Evolutionary conservation across 495 filamentous ascomycete species (phyloP), one percentile per base, ranked within the genome.

Genomic region (Lophiostoma macrostomum): DNA sequence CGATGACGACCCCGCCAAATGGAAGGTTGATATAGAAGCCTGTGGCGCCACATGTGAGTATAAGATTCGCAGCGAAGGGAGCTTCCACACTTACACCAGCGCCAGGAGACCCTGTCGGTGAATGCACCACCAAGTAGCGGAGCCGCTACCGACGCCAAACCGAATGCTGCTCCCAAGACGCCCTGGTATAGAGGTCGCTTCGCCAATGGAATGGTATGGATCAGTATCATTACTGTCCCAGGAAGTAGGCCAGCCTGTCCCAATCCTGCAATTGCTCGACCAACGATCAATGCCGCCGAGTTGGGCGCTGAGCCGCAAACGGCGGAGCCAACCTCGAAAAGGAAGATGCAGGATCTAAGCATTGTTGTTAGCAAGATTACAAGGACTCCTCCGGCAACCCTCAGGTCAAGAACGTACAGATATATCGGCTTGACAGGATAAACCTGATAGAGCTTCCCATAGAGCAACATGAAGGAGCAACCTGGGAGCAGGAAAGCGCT

Each of bases 261-360:
- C 14, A 95, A 56, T 22, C 90, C 90, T 23, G 88, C 87, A 39
- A 95, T 72, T 13, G 90, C 90, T 23, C 90, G 81, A 8, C 90
- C 90, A 50, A 91, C 69, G 54, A 95, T 94, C 20, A 96, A 73
- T 4, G 80, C 79, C 0, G 81, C 72, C 0, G 86, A 90, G 47
- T 70, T 87, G 0, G 86, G 84, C 0, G 90, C 85, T 1, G 80
- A 78, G 18, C 79, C 90, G 66, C 88, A 95, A 55, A 95, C 71
- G 34, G 89, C 67, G n/a, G 81, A 86, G 16, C 90, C 90, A 11
- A 91, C 39, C 61, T 94, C 89, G 68, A 95, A 95, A 57, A 95
- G 68, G 29, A 67, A 68, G 48, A 94, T 81, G 34, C 87, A 86
- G 11, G 62, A 53, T 10, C n/a, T 32, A n/a, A n/a, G n/a, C n/a